A percentile compares a stretch with the other conserved stretches of the same genome.
These are phyloP conservation scores for Eucalyptus erythrocorys DNA, from an alignment of 345 rosid species.

Conservation along the genomic window DNA sequence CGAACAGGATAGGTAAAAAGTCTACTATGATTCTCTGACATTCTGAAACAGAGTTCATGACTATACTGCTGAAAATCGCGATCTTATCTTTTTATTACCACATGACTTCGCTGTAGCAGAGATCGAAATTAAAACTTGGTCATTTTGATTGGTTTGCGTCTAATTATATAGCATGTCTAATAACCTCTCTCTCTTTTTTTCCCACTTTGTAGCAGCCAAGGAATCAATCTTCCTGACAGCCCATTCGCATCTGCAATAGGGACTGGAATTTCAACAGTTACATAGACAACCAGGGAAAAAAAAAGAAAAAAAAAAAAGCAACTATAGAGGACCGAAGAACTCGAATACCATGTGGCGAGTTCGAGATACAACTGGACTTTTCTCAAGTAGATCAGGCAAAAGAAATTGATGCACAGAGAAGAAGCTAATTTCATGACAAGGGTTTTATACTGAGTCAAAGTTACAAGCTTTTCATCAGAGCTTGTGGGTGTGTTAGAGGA, in stretches of 20 bases:
- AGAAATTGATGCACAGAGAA: not conserved
- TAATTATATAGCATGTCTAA: not conserved
- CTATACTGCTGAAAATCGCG: not conserved
- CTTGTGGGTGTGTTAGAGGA: not conserved
- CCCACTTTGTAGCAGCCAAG: constrained; percentile 24
- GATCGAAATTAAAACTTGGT: not conserved
- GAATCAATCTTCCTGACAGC: constrained; percentile 76
- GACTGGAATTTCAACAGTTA: constrained; percentile 58
- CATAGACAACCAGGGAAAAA: constrained; percentile 17
- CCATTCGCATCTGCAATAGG: constrained; percentile 53
- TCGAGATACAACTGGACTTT: not conserved
- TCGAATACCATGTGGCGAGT: not conserved
- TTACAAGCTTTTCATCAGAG: not conserved
- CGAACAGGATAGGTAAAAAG: constrained; percentile 53
- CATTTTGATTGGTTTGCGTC: not conserved
- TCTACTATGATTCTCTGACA: not conserved
- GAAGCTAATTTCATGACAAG: not conserved
- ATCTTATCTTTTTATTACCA: not conserved
- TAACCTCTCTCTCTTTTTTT: not conserved
- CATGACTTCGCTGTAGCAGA: not conserved
- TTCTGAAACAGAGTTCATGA: not conserved
- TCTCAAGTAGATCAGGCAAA: not conserved
- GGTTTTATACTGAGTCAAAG: not conserved
- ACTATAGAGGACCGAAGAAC: constrained; percentile 11
- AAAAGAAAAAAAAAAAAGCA: constrained; percentile 7